Conservation (phyloP, 768 basidiomycete genomes). For the Lactarius psammicola region DNA sequence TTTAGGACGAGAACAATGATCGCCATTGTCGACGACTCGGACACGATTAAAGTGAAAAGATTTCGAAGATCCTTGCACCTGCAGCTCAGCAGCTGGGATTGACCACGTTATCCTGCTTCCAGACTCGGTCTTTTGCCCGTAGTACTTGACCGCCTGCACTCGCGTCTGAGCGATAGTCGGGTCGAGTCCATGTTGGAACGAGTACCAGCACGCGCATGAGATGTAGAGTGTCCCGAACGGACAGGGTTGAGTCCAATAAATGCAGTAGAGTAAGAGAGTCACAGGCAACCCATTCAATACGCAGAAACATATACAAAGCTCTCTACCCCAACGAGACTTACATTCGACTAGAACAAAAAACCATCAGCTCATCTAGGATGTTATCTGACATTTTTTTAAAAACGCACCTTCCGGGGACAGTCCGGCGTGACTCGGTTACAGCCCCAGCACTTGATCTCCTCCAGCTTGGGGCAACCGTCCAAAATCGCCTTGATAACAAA, state of each 20-base stretch:
- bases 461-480: conserved; percentile 42
- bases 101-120: too few species aligned
- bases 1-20: background rate
- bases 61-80: too few species aligned
- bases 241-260: background rate
- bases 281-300: background rate
- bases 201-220: background rate
- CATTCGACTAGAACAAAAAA: conserved; percentile 4
- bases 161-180: background rate
- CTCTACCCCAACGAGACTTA: conserved; percentile 34
- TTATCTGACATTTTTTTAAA: background rate
- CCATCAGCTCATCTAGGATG: background rate
- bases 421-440: conserved; percentile 49
- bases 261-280: background rate
- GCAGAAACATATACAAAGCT: conserved; percentile 21
- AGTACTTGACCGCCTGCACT: background rate
- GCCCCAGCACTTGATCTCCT: conserved; percentile 53
- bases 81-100: too few species aligned
- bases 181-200: background rate
- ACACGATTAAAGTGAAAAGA: background rate
- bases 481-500: conserved; percentile 73
- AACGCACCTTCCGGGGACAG: conserved; percentile 50
- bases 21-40: background rate
- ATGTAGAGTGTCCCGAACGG: background rate
- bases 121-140: too few species aligned